These are phyloP conservation scores for Cladosporium sp. DNA, from an alignment of 2,329 filamentous ascomycete species.

Conservation along the genomic window DNA sequence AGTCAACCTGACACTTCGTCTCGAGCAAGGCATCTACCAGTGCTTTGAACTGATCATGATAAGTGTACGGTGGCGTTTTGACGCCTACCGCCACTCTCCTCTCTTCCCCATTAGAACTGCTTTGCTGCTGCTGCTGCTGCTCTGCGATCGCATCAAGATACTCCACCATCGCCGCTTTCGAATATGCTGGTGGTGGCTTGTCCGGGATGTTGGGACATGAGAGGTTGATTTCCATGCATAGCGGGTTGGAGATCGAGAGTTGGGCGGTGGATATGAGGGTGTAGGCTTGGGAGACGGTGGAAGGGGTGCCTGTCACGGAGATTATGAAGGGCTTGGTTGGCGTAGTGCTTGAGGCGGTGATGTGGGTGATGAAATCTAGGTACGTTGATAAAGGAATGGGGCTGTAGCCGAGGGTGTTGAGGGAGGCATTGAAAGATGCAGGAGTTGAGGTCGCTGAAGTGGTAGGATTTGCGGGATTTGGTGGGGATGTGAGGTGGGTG, in stretches of 20 bases:
- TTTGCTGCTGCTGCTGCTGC: background rate
- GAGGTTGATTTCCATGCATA: slow-evolving; percentile 73
- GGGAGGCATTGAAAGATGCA: slow-evolving; percentile 21
- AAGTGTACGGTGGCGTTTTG: slow-evolving; percentile 74
- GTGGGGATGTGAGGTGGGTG: slow-evolving; percentile 25
- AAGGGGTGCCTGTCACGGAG: slow-evolving; percentile 63
- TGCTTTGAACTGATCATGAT: slow-evolving; percentile 59
- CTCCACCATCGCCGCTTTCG: slow-evolving; percentile 43
- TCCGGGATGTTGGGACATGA: slow-evolving; percentile 71
- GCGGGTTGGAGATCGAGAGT: slow-evolving; percentile 37
- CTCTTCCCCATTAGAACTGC: background rate
- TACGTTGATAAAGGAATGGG: slow-evolving; percentile 59
- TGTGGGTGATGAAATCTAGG: slow-evolving; percentile 47
- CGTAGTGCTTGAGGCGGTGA: slow-evolving; percentile 18
- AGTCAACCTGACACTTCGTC: slow-evolving; percentile 50
- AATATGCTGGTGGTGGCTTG: slow-evolving; percentile 68
- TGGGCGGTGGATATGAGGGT: slow-evolving; percentile 40
- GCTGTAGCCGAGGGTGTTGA: slow-evolving; percentile 74
- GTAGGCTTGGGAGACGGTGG: slow-evolving; percentile 57
- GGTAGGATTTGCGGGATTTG: background rate
- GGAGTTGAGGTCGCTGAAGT: background rate
- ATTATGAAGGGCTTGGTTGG: slow-evolving; percentile 60
- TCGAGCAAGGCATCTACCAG: slow-evolving; percentile 51
- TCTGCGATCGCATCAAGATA: slow-evolving; percentile 52
- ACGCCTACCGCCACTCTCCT: slow-evolving; percentile 53